phyloP scores from a whole-genome alignment of 176 grass and related monocot genomes.

The Ananas comosus region DNA sequence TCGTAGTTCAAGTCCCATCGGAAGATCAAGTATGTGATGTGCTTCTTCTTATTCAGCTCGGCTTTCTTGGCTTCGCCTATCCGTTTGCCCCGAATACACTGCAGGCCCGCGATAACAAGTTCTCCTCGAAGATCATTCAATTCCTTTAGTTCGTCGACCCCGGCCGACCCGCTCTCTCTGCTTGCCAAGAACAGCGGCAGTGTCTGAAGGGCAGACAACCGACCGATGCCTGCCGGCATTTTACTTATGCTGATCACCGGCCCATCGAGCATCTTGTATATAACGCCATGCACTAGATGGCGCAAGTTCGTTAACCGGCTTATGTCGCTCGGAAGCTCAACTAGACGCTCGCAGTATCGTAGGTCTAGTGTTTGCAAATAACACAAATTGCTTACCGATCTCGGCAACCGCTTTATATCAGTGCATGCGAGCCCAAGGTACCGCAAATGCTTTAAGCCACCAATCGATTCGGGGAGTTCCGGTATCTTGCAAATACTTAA shows the following conservation, averaged over 20 bases:
- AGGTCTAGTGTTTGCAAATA: conserved; percentile 37
- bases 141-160: conserved; percentile 35
- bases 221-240: conserved; percentile 36
- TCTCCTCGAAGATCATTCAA: conserved; percentile 30
- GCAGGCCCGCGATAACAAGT: conserved; percentile 24
- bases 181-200: conserved; percentile 25
- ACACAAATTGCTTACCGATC: conserved; percentile 34
- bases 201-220: conserved; percentile 29
- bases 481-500: conserved; percentile 21
- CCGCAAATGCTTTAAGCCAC: conserved; percentile 27
- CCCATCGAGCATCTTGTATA: conserved; percentile 1
- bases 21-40: conserved; percentile 20
- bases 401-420: conserved; percentile 23
- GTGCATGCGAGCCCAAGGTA: conserved; percentile 33
- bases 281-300: conserved; percentile 22
- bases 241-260: no score
- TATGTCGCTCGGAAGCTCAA: conserved; percentile 29
- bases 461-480: conserved; percentile 36
- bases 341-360: conserved; percentile 4
- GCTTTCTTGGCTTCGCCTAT: conserved; percentile 23
- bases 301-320: conserved; percentile 30
- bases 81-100: conserved; percentile 3
- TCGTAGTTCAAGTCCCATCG: conserved; percentile 19
- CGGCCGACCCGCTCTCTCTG: conserved; percentile 17
- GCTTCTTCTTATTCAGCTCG: conserved; percentile 25